A percentile compares a stretch with the other conserved stretches of the same genome.
Evolutionary conservation across 805 yeast genomes (phyloP).

Genomic region (Cyberlindnera misumaiensis): DNA sequence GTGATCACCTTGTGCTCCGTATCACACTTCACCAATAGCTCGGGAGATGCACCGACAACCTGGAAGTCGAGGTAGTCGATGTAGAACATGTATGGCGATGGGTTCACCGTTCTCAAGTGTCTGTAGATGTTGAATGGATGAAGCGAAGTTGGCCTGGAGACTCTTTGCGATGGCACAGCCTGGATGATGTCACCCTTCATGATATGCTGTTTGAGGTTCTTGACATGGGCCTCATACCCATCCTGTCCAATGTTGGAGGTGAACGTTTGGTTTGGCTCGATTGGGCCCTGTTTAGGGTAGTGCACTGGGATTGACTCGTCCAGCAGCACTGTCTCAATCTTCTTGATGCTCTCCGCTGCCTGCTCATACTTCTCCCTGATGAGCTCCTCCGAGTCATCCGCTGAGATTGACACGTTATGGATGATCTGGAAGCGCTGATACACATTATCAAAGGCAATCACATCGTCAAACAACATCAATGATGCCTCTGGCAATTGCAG

Average conservation of each 20-base stretch:
- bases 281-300: constrained; percentile 71
- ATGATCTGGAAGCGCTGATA: constrained; percentile 89
- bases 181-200: constrained; percentile 91
- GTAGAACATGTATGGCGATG: constrained; percentile 94
- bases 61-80: constrained; percentile 90
- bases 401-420: constrained; percentile 57
- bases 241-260: constrained; percentile 88
- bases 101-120: constrained; percentile 91
- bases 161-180: constrained; percentile 97
- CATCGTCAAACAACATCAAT: constrained; percentile 83
- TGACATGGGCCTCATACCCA: constrained; percentile 85
- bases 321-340: constrained; percentile 42
- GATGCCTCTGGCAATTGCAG: constrained; percentile 86
- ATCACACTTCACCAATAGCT: constrained; percentile 80
- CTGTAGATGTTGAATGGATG: constrained; percentile 97
- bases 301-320: constrained; percentile 38
- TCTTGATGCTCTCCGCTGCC: constrained; percentile 54
- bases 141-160: constrained; percentile 87
- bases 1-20: constrained; percentile 67
- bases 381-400: constrained; percentile 23
- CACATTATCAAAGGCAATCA: constrained; percentile 91
- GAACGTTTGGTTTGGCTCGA: constrained; percentile 60
- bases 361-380: constrained; percentile 41
- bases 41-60: constrained; percentile 97
- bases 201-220: constrained; percentile 70